Percentiles rank a stretch among this genome's conserved stretches.
Conservation (phyloP, 225 moss, liverwort and hornwort genomes). For the Straminergon stramineum region DNA sequence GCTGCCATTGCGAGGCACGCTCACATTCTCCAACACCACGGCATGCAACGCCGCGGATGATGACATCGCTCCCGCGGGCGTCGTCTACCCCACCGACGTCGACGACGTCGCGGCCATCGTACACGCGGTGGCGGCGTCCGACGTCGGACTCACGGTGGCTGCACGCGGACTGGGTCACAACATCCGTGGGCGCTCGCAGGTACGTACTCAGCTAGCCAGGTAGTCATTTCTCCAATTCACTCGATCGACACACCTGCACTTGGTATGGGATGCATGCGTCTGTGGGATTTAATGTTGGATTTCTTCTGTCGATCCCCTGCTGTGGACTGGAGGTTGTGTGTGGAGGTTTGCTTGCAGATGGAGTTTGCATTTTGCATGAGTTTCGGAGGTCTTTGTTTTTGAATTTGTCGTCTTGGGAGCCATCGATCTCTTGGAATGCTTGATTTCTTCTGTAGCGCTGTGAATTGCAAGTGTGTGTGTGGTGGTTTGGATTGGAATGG, state of each 20-base stretch:
- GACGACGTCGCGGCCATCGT: slow-evolving; percentile 12
- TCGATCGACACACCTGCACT: no score
- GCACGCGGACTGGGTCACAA: slow-evolving; percentile 23
- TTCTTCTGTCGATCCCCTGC: no score
- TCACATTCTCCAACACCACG: slow-evolving; percentile 16
- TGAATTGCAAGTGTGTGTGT: no score
- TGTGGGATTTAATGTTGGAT: no score
- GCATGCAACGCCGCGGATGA: neutral
- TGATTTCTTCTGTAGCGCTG: no score
- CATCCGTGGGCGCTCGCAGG: slow-evolving; percentile 16
- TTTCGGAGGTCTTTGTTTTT: no score
- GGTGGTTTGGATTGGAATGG: neutral
- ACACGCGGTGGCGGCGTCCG: neutral
- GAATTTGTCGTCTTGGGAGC: no score
- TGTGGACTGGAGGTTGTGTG: no score
- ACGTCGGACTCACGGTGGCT: neutral
- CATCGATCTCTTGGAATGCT: no score
- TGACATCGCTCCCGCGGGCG: neutral
- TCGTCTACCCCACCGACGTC: neutral
- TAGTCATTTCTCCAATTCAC: neutral
- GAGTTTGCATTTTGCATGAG: no score
- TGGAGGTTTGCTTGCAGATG: no score
- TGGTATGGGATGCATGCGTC: no score
- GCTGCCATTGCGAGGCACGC: slow-evolving; percentile 4
- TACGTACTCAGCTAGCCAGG: neutral